Percentiles rank a stretch among this genome's conserved stretches.
These are phyloP conservation scores for Talaromyces sp. DNA, from an alignment of 2,329 filamentous ascomycete genomes.

Conservation along the genomic window DNA sequence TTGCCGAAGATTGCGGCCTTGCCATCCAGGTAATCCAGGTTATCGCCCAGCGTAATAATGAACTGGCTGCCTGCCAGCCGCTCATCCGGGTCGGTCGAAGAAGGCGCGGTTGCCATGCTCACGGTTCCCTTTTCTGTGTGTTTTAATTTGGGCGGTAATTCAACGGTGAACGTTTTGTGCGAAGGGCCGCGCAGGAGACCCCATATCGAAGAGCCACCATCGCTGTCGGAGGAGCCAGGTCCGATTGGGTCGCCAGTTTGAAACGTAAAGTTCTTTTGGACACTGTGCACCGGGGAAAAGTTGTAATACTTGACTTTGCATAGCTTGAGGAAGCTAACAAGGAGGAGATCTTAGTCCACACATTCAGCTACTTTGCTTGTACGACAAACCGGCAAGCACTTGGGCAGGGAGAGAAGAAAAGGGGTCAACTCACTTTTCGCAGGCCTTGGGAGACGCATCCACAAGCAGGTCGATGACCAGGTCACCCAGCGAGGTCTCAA, in stretches of 20 bases:
- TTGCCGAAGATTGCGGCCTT: conserved; percentile 94
- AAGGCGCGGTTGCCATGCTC: conserved; percentile 90
- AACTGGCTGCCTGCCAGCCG: conserved; percentile 87
- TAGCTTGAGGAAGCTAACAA: conserved; percentile 83
- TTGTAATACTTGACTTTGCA: conserved; percentile 99
- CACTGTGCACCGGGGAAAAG: conserved; percentile 83
- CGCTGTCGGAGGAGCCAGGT: conserved; percentile 73
- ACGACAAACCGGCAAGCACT: conserved; percentile 14
- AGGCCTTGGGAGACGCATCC: conserved; percentile 82
- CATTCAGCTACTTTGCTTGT: conserved; percentile 47
- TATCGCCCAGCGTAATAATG: conserved; percentile 82
- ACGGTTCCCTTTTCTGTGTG: conserved; percentile 86
- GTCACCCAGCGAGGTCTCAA: conserved; percentile 90
- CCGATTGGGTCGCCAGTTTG: conserved; percentile 93
- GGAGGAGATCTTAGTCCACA: conserved; percentile 45
- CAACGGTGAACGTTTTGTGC: conserved; percentile 73
- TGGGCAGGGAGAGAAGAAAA: conserved; percentile 3
- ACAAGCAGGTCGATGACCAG: conserved; percentile 90
- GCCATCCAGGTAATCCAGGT: conserved; percentile 83
- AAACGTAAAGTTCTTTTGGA: conserved; percentile 94
- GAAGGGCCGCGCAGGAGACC: conserved; percentile 65
- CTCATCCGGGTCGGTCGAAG: conserved; percentile 68
- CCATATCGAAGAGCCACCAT: conserved; percentile 94
- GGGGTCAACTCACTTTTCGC: conserved; percentile 68
- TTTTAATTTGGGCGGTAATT: conserved; percentile 80